Base-by-base conservation (phyloP, 305 asterid genomes). In the Salvia sclarea region DNA sequence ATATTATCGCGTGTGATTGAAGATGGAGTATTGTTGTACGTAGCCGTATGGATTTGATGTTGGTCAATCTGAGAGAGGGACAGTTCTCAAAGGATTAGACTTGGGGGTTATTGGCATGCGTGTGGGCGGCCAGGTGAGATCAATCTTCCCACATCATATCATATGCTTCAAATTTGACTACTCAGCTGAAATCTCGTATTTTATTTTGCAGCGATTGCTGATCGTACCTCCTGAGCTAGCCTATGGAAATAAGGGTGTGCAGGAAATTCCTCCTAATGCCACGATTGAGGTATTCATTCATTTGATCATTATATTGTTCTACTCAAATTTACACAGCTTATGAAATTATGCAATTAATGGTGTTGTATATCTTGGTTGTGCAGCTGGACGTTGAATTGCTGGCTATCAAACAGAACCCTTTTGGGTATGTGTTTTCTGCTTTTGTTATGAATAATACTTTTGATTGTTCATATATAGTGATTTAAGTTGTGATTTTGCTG, bases 11-110 rank as follows among this genome's bases (percentile, higher is more conserved):
- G n/a, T 9, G 43, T 37, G 43, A 37, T 9, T 37, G 43, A 37
- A 11, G 43, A 37, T 9, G 2, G 43, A 37, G n/a, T 37, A 37
- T 37, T 37, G 43, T 37, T 37, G n/a, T 6, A 33, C 9, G n/a
- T 10, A 94, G 99, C 99, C 98, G 28, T 94, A 91, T 75, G 99
- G 98, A 75, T 94, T 94, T 60, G 99, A 94, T 56, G 92, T 94
- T 35, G 99, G 98, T 50, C 79, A 89, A 48, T 94, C 99, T 11
- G 95, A 87, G 75, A 86, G 89, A 69, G 96, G 99, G 66, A 45
- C 73, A 2, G 98, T 94, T 61, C 96, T 91, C 56, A 91, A 87
- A 82, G 99, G 99, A 66, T 77, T 94, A 49, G 99, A 94, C 80
- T 72, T 94, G 8, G 99, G 99, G 56, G 98, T 91, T 76, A 69